Percentiles rank a stretch among this genome's conserved stretches.
Conservation (phyloP, 2,329 filamentous ascomycete species). For the Arthrobotrys conoides region DNA sequence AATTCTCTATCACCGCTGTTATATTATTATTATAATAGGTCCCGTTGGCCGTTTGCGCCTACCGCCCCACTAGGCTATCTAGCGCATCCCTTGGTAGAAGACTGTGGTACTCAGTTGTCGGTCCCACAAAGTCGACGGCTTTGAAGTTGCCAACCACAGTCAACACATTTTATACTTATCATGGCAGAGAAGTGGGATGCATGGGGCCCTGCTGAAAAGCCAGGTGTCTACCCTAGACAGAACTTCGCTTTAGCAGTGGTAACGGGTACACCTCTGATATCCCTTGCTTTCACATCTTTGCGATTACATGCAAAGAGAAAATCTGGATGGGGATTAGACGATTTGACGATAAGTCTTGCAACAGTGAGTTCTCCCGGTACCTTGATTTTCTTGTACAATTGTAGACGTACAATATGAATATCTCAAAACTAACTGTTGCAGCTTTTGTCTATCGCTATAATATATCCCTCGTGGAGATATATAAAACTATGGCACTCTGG, state of each 20-base stretch:
- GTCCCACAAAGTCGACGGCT: conserved; percentile 17
- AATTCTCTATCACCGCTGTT: conserved; percentile 4
- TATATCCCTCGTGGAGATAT: conserved; percentile 61
- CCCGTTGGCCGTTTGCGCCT: neutral
- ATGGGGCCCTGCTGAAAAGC: conserved; percentile 37
- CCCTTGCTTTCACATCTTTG: conserved; percentile 40
- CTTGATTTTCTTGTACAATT: neutral
- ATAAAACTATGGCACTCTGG: conserved; percentile 57
- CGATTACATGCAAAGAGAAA: conserved; percentile 53
- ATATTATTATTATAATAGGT: conserved; percentile 4
- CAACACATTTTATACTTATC: conserved; percentile 43
- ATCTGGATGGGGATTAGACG: conserved; percentile 63
- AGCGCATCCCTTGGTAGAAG: conserved; percentile 11
- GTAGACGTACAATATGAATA: too few relatives aligned
- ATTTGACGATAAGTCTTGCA: conserved; percentile 67
- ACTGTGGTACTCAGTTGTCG: neutral
- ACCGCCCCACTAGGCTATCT: conserved; percentile 1
- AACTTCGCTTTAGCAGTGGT: conserved; percentile 48
- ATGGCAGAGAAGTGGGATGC: conserved; percentile 55
- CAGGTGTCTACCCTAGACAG: conserved; percentile 51
- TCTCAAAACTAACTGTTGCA: conserved; percentile 63
- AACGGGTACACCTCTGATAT: conserved; percentile 40
- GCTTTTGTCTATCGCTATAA: conserved; percentile 67
- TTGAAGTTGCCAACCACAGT: conserved; percentile 9
- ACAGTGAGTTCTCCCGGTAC: conserved; percentile 55